Conservation (phyloP, 768 basidiomycete genomes). For the Agaricus blazei region DNA sequence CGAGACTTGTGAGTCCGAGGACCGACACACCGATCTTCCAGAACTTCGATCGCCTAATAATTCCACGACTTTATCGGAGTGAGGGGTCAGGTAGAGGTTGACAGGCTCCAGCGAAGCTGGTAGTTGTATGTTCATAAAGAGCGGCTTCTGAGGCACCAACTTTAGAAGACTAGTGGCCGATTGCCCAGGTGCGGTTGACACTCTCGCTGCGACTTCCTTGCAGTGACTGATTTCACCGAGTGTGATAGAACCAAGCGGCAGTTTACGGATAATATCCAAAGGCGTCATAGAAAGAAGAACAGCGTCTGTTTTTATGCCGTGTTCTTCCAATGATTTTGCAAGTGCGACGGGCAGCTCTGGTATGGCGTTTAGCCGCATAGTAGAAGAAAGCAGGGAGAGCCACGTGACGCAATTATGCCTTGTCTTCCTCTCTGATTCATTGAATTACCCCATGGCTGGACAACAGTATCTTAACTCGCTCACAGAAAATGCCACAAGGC, state of each 20-base stretch:
- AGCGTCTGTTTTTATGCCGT: conserved; percentile 49
- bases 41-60: conserved; percentile 61
- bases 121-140: neutral
- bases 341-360: conserved; percentile 37
- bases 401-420: conserved; percentile 6
- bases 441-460: conserved; percentile 27
- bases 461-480: conserved; percentile 46
- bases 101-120: neutral
- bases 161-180: conserved; percentile 25
- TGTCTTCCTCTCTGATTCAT: neutral
- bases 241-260: conserved; percentile 45
- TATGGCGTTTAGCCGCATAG: conserved; percentile 37
- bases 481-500: conserved; percentile 78
- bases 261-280: conserved; percentile 43
- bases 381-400: neutral
- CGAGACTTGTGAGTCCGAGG: neutral
- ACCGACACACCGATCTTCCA: conserved; percentile 67
- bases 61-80: conserved; percentile 49
- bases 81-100: neutral
- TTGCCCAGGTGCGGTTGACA: conserved; percentile 38
- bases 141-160: conserved; percentile 17
- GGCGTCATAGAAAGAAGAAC: conserved; percentile 48
- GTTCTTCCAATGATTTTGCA: conserved; percentile 38
- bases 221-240: conserved; percentile 42
- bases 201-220: conserved; percentile 33